Conservation (phyloP, 306 rosid genomes). For the Macrotyloma uniflorum region DNA sequence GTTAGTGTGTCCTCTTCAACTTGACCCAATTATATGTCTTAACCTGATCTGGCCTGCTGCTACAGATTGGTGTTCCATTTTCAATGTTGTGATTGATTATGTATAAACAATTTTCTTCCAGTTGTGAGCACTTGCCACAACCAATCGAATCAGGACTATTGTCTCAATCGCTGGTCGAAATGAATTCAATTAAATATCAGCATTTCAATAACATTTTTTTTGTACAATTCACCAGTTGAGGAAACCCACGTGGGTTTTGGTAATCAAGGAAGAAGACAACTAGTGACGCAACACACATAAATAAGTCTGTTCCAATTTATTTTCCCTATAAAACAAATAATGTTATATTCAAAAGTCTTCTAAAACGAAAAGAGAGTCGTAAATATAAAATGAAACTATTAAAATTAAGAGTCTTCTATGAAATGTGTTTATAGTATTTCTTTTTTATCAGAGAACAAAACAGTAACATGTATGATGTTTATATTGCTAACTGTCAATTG, state of each 20-base stretch:
- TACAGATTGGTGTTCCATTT: conserved; percentile 33
- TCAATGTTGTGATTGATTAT: conserved; percentile 5
- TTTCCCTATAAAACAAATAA: conserved; percentile 27
- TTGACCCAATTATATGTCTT: conserved; percentile 52
- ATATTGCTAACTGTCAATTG: conserved; percentile 25
- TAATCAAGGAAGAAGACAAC: conserved; percentile 45
- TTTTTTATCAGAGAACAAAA: background rate
- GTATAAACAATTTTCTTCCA: background rate
- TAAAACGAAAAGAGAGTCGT: no score
- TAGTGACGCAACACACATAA: conserved; percentile 24
- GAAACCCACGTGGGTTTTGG: conserved; percentile 51
- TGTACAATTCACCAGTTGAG: conserved; percentile 28
- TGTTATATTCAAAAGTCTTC: background rate
- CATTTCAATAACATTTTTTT: conserved; percentile 11
- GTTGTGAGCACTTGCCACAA: conserved; percentile 31
- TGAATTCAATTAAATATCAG: background rate
- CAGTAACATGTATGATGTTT: conserved; percentile 24
- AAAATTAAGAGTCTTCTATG: no score
- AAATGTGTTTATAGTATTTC: no score
- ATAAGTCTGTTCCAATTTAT: background rate
- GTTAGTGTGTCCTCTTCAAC: conserved; percentile 61
- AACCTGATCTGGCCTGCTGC: conserved; percentile 44
- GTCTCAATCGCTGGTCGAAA: conserved; percentile 39
- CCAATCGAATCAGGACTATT: conserved; percentile 38
- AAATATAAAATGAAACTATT: no score